Percentiles rank a stretch among this genome's conserved stretches.
phyloP scores from a whole-genome alignment of 257 asterid species.

The Marsdenia floribunda region DNA sequence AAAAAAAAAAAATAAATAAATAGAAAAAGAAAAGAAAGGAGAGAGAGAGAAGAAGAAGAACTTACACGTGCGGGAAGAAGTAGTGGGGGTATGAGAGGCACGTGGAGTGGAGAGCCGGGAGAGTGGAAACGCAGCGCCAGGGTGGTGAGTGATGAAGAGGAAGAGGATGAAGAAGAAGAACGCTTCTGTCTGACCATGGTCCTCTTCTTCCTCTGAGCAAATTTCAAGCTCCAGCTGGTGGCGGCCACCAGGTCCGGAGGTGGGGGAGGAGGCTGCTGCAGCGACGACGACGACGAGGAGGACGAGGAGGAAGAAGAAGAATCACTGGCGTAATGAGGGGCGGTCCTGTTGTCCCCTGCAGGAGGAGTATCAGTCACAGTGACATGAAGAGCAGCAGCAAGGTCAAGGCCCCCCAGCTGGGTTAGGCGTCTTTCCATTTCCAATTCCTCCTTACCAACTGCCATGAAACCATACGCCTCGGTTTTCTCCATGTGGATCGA shows the following conservation, averaged over 20 bases:
- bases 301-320: background rate
- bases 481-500: background rate
- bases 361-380: background rate
- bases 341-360: background rate
- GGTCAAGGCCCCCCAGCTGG: too few species aligned
- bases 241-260: constrained; percentile 3
- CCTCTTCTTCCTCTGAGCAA: constrained; percentile 5
- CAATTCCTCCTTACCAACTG: constrained; percentile 7
- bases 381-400: background rate
- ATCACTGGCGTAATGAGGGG: background rate
- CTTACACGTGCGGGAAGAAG: constrained; percentile 9
- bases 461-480: constrained; percentile 8
- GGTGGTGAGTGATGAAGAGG: background rate
- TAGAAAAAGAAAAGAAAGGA: background rate
- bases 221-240: background rate
- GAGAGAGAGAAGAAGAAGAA: background rate
- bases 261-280: background rate
- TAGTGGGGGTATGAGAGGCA: constrained; percentile 6
- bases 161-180: background rate
- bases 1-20: background rate
- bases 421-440: background rate
- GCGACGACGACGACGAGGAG: background rate
- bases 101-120: constrained; percentile 8
- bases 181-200: constrained; percentile 2
- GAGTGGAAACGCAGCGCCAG: constrained; percentile 1